A percentile compares a stretch with the other conserved stretches of the same genome.
These are phyloP conservation scores for Fusarium anthophilum DNA, from an alignment of 2,329 filamentous ascomycete species.

Conservation along the genomic window DNA sequence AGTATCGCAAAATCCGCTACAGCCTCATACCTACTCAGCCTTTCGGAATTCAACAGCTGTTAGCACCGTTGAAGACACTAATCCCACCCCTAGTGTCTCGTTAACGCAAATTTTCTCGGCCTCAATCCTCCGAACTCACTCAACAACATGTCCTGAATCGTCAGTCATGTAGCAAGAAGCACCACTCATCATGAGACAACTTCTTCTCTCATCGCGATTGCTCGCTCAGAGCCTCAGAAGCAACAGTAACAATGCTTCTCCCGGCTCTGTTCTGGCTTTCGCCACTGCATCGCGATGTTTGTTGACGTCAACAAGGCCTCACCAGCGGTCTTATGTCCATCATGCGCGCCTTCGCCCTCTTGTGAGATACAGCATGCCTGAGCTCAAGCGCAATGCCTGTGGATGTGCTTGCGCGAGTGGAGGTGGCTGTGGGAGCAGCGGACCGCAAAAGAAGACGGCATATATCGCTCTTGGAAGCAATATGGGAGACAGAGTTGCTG, in stretches of 20 bases:
- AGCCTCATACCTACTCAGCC: neutral
- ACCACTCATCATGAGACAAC: conserved; percentile 32
- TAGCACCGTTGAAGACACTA: neutral
- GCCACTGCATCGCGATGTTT: conserved; percentile 16
- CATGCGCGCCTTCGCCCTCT: conserved; percentile 26
- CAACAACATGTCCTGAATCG: conserved; percentile 14
- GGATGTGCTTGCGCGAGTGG: conserved; percentile 48
- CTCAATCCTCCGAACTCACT: conserved; percentile 5
- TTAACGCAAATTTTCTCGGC: conserved; percentile 41
- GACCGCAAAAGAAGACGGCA: conserved; percentile 58
- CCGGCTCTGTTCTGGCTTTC: conserved; percentile 16
- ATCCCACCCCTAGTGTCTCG: conserved; percentile 25
- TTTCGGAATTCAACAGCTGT: neutral
- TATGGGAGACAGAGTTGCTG: conserved; percentile 82
- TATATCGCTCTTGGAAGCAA: conserved; percentile 95
- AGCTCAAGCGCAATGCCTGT: conserved; percentile 44
- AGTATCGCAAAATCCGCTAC: neutral
- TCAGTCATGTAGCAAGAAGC: conserved; percentile 29
- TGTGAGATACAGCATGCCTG: conserved; percentile 10
- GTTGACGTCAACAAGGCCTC: conserved; percentile 16
- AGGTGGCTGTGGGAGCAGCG: conserved; percentile 40
- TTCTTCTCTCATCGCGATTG: conserved; percentile 11
- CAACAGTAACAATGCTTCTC: conserved; percentile 7
- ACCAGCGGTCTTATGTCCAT: conserved; percentile 9
- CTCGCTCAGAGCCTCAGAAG: conserved; percentile 17